Base-by-base conservation (phyloP, 2,329 filamentous ascomycete species). In the Paracamarosporium sp. region DNA sequence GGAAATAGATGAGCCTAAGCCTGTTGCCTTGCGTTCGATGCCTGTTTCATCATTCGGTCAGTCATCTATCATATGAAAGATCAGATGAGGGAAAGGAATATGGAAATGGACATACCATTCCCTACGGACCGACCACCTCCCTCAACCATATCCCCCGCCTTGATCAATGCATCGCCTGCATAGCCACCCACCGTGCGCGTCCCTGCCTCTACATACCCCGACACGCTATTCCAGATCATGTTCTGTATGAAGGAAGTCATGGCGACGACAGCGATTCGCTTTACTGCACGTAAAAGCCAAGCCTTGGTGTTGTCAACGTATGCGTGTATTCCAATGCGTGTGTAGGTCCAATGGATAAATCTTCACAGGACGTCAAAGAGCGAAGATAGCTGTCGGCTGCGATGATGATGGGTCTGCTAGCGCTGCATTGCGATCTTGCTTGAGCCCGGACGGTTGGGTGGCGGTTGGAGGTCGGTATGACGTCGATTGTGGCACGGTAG, bases 131-230 rank as follows among this genome's bases (percentile, higher is more conserved):
- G 54, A 20, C 74, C 74, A 8, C 63, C 52, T 43, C 66, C 70
- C 55, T 78, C 75, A 54, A 78, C 71, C 63, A 72, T 43, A 55
- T 78, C 73, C 2, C 75, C 75, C 8, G 72, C 74, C 54, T 74
- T 75, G 45, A 74, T 74, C 58, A 77, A 57, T 1, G 73, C 74
- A 59, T 76, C 72, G 5, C 75, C 75, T 3, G 74, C 75, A 58
- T 70, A 78, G 47, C 72, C 74, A 7, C 75, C 75, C 15, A 67
- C 75, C 8, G 73, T 69, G 28, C 71, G 65, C 50, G 68, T 76
- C 11, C 73, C 75, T 0, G 72, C 73, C 36, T 76, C 73, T 1
- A 77, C 73, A 46, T 76, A 76, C 2, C 75, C 75, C 22, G 69
- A 67, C 15, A 78, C 69, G 20, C 70, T 74, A 58, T 75, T 76